Conservation (phyloP, 768 basidiomycete species). For the Tulasnella sp. region DNA sequence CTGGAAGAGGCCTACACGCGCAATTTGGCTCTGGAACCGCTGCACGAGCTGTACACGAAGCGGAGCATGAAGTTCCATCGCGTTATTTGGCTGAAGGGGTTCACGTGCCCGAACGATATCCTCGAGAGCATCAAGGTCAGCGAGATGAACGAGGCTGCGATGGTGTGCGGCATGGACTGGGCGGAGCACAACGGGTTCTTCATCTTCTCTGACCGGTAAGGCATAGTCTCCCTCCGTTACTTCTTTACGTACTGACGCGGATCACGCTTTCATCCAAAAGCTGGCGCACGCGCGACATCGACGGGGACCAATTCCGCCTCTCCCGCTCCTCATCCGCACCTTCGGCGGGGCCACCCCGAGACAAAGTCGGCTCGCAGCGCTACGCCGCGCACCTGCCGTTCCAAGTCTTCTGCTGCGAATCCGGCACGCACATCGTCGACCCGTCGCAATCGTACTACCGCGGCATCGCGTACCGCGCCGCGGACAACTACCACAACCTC, state of each 20-base stretch:
- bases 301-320: constrained; percentile 96
- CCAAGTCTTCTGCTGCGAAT: constrained; percentile 99
- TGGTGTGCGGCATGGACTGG: constrained; percentile 99
- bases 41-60: constrained; percentile 76
- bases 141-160: constrained; percentile 87
- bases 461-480: constrained; percentile 82
- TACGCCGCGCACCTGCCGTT: constrained; percentile 94
- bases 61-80: constrained; percentile 82
- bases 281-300: constrained; percentile 97
- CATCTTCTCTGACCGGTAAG: constrained; percentile 93
- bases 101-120: constrained; percentile 98
- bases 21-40: constrained; percentile 89
- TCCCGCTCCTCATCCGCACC: constrained; percentile 91
- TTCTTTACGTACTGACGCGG: not conserved
- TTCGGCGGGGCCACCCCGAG: constrained; percentile 91
- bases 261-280: constrained; percentile 46
- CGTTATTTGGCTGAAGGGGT: constrained; percentile 98
- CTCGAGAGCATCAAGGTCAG: constrained; percentile 93
- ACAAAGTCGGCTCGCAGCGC: constrained; percentile 74
- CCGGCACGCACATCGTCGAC: constrained; percentile 95
- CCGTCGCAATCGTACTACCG: constrained; percentile 95
- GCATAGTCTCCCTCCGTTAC: no score
- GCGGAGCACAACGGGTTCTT: constrained; percentile 97
- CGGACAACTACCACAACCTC: constrained; percentile 76
- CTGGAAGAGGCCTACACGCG: constrained; percentile 92